Evolutionary conservation across 2,329 filamentous ascomycete genomes (phyloP).

Genomic region (Trichoderma hamatum): DNA sequence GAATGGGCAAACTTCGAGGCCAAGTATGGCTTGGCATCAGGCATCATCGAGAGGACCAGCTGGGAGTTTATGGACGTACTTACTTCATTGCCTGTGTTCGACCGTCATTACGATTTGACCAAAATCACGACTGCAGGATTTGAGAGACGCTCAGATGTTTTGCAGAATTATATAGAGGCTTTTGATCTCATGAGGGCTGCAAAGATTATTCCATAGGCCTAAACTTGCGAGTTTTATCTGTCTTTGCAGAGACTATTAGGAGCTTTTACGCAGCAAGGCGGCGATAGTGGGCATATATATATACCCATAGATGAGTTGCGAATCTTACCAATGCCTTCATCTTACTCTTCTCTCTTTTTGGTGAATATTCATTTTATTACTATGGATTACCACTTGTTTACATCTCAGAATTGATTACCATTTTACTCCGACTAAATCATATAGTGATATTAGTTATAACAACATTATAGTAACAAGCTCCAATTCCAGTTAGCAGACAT

Average conservation of each 20-base stretch:
- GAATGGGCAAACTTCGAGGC: constrained; percentile 11
- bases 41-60: constrained; percentile 8
- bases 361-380: neutral
- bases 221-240: neutral
- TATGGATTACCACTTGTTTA: neutral
- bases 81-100: constrained; percentile 8
- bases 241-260: neutral
- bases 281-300: neutral
- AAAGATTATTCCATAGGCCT: neutral
- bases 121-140: constrained; percentile 13
- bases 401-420: neutral
- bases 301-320: neutral
- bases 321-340: neutral
- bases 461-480: too few relatives aligned
- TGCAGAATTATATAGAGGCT: constrained; percentile 15
- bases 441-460: too few relatives aligned
- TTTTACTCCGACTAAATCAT: neutral
- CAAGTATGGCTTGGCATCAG: neutral
- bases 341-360: neutral
- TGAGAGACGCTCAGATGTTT: neutral
- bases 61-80: constrained; percentile 26
- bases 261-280: neutral
- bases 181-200: constrained; percentile 19
- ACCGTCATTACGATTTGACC: constrained; percentile 19
- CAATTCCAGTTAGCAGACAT: too few relatives aligned